Evolutionary conservation across 176 grass and related monocot genomes (phyloP).

Genomic region (Eremochloa ophiuroides): DNA sequence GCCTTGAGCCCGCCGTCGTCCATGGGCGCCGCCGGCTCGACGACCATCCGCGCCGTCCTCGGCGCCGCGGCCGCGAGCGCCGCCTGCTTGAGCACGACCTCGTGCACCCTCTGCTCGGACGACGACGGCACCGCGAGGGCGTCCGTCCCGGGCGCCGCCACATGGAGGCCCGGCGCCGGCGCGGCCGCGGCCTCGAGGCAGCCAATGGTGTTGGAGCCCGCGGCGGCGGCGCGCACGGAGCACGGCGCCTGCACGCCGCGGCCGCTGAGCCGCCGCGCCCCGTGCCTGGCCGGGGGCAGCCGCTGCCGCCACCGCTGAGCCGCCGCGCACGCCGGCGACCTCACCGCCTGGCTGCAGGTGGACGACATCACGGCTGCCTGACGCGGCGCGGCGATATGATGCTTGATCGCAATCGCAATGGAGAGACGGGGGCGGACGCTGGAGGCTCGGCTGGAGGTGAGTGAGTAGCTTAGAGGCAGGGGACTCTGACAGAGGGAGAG

Average conservation of each 20-base stretch:
- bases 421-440: background rate
- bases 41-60: constrained; percentile 8
- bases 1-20: constrained; percentile 43
- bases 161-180: too few relatives aligned
- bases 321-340: background rate
- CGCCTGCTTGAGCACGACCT: constrained; percentile 77
- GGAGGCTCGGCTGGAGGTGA: background rate
- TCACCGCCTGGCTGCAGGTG: background rate
- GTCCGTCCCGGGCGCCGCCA: too few relatives aligned
- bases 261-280: background rate
- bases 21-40: constrained; percentile 18
- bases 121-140: constrained; percentile 32
- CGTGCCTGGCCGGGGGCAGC: too few relatives aligned
- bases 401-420: background rate
- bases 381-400: background rate
- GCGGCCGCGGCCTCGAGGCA: too few relatives aligned
- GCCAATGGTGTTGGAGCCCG: too few relatives aligned
- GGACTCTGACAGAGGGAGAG: too few relatives aligned
- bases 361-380: constrained; percentile 23
- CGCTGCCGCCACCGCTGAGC: background rate
- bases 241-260: constrained; percentile 3
- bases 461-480: too few relatives aligned
- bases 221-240: constrained; percentile 32
- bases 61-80: constrained; percentile 35
- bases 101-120: constrained; percentile 67